Conservation (phyloP, 2,329 filamentous ascomycete species). For the Paracorniculantispora psalliotae region DNA sequence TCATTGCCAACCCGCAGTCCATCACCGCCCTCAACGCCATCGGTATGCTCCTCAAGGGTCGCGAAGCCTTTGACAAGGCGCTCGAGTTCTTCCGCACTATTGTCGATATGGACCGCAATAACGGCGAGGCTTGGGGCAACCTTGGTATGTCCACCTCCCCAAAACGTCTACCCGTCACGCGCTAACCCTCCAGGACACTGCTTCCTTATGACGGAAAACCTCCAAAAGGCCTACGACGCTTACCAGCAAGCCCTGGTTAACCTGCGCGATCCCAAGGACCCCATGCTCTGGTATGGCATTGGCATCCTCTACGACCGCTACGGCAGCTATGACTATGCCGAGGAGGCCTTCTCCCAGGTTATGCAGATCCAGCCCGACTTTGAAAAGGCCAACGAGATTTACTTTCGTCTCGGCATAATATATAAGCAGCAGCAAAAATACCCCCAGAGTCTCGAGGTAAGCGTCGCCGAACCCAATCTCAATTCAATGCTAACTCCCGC, state of each 20-base stretch:
- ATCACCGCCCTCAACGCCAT: slow-evolving; percentile 91
- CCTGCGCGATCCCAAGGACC: slow-evolving; percentile 90
- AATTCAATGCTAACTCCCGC: background rate
- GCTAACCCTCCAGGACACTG: slow-evolving; percentile 66
- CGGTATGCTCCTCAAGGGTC: slow-evolving; percentile 81
- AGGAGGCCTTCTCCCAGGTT: slow-evolving; percentile 96
- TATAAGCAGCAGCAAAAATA: slow-evolving; percentile 99
- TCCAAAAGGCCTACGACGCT: slow-evolving; percentile 93
- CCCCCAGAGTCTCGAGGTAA: slow-evolving; percentile 81
- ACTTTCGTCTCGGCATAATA: slow-evolving; percentile 97
- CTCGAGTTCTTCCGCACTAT: slow-evolving; percentile 91
- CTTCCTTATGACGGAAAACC: slow-evolving; percentile 96
- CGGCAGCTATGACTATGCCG: slow-evolving; percentile 91
- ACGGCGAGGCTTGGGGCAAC: slow-evolving; percentile 95
- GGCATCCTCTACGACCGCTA: slow-evolving; percentile 96
- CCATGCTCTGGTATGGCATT: slow-evolving; percentile 98
- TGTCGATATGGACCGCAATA: slow-evolving; percentile 79
- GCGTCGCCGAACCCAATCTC: slow-evolving; percentile 20
- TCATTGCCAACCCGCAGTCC: slow-evolving; percentile 83
- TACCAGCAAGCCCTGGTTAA: slow-evolving; percentile 96
- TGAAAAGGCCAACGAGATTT: slow-evolving; percentile 98
- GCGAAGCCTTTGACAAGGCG: slow-evolving; percentile 90
- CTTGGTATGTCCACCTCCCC: slow-evolving; percentile 56
- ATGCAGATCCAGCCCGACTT: slow-evolving; percentile 98
- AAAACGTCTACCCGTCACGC: background rate